Percentiles rank a stretch among this genome's conserved stretches.
Evolutionary conservation across 169 alveolate species (phyloP).

Genomic region (Cryptosporidium parvum): DNA sequence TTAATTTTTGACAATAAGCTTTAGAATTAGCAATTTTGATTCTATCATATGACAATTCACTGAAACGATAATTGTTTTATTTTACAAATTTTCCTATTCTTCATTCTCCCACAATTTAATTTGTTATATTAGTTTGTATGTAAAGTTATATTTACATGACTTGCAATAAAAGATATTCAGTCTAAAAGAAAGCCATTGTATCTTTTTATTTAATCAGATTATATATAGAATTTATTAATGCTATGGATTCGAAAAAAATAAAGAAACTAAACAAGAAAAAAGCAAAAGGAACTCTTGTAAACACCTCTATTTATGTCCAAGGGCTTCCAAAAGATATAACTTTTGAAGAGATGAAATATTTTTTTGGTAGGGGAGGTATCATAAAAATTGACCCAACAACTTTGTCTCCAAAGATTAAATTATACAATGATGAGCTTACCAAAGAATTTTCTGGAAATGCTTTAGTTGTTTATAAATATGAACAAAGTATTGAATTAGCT

Average conservation of each 20-base stretch:
- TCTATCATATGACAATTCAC: neutral
- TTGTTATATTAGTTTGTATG: neutral
- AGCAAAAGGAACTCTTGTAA: slow-evolving; percentile 32
- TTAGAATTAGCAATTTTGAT: neutral
- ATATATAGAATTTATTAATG: neutral
- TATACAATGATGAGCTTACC: slow-evolving; percentile 80
- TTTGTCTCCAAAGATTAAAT: slow-evolving; percentile 80
- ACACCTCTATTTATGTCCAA: slow-evolving; percentile 84
- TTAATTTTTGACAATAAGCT: neutral
- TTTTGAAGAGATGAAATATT: slow-evolving; percentile 79
- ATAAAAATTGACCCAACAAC: slow-evolving; percentile 86
- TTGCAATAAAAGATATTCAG: neutral
- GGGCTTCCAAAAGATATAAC: slow-evolving; percentile 86
- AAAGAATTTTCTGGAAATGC: slow-evolving; percentile 87
- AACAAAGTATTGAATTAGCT: slow-evolving; percentile 85
- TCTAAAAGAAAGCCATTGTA: neutral
- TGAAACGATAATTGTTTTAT: neutral
- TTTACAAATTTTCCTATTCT: neutral
- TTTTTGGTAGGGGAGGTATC: slow-evolving; percentile 85
- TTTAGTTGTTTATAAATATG: slow-evolving; percentile 83
- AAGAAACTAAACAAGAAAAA: slow-evolving; percentile 8
- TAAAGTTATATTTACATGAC: neutral
- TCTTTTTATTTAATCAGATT: neutral
- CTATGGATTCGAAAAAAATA: neutral
- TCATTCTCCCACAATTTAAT: neutral